Evolutionary conservation across 2,329 filamentous ascomycete species (phyloP).

Genomic region (Trichoderma asperellum): DNA sequence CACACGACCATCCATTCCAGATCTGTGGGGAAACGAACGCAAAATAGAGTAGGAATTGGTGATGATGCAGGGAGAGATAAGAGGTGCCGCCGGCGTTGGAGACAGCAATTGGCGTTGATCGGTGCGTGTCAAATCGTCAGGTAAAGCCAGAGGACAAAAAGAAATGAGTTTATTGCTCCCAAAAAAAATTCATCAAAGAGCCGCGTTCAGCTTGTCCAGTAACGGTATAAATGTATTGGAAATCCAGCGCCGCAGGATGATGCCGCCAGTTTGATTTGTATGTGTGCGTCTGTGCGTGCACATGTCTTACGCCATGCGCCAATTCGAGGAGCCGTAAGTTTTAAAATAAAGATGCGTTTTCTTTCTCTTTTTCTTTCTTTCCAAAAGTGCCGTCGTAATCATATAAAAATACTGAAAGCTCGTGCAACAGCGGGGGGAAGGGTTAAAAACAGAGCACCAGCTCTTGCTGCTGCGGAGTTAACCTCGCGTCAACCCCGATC

Average conservation of each 20-base stretch:
- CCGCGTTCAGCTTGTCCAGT: conserved; percentile 10
- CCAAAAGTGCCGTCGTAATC: conserved; percentile 40
- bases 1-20: conserved; percentile 27
- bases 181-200: conserved; percentile 10
- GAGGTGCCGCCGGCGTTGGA: not conserved
- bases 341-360: conserved; percentile 37
- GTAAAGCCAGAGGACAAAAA: conserved; percentile 6
- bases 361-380: conserved; percentile 24
- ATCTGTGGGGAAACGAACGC: conserved; percentile 26
- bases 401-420: conserved; percentile 38
- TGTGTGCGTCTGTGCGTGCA: conserved; percentile 34
- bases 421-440: conserved; percentile 20
- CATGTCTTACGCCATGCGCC: conserved; percentile 48
- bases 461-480: conserved; percentile 1
- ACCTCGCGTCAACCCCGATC: not conserved
- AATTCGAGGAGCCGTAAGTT: conserved; percentile 41
- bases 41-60: conserved; percentile 22
- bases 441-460: conserved; percentile 12
- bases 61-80: conserved; percentile 14
- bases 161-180: not conserved
- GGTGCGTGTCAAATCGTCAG: conserved; percentile 3
- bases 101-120: conserved; percentile 2
- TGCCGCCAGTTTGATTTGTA: conserved; percentile 40
- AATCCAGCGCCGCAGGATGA: conserved; percentile 45
- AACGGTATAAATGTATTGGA: conserved; percentile 29